Conservation (phyloP, 2,329 filamentous ascomycete species). For the Epichloe uncinata region DNA sequence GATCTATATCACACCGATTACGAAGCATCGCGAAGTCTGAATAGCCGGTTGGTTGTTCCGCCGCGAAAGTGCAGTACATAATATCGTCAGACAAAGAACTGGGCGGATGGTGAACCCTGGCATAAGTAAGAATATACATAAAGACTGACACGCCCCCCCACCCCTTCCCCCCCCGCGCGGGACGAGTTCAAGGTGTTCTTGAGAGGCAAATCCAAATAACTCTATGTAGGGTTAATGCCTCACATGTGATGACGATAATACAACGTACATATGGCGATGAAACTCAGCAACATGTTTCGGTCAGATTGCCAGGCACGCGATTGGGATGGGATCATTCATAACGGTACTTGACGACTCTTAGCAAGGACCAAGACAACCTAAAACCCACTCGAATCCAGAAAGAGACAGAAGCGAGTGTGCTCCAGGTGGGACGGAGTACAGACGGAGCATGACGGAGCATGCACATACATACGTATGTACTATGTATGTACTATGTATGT, state of each 20-base stretch:
- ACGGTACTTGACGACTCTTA: neutral
- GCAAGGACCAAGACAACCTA: neutral
- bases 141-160: too few species aligned
- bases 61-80: neutral
- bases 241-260: constrained; percentile 1
- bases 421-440: neutral
- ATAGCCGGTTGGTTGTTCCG: neutral
- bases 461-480: too few species aligned
- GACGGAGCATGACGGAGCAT: neutral
- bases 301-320: too few species aligned
- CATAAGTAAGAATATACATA: too few species aligned
- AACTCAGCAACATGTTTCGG: neutral
- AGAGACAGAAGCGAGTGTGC: neutral
- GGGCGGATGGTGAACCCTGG: too few species aligned
- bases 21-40: neutral
- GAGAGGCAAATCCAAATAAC: neutral
- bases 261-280: constrained; percentile 1
- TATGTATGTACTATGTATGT: too few species aligned
- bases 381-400: neutral
- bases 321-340: neutral
- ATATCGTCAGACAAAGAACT: too few species aligned
- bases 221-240: constrained; percentile 3
- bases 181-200: too few species aligned
- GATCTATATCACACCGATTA: neutral
- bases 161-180: too few species aligned